Conservation (phyloP, 306 rosid species). For the Quercus variabilis region DNA sequence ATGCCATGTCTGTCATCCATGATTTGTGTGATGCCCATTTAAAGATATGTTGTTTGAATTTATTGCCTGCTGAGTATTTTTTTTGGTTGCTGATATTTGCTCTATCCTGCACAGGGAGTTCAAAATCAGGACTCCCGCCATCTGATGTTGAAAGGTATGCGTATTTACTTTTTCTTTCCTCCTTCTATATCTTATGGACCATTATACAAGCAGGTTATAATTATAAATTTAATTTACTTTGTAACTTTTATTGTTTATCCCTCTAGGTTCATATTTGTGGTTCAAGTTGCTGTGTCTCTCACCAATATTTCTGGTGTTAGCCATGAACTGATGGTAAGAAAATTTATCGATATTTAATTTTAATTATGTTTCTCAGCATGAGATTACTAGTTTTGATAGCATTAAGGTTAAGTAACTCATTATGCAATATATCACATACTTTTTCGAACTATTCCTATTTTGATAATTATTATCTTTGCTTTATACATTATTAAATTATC, state of each 20-base stretch:
- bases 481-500: background rate
- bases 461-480: background rate
- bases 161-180: background rate
- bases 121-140: conserved; percentile 58
- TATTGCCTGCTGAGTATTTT: background rate
- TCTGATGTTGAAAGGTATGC: conserved; percentile 67
- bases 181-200: background rate
- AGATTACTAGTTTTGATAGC: conserved; percentile 11
- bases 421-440: background rate
- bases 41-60: background rate
- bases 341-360: conserved; percentile 4
- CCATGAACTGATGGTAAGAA: conserved; percentile 50
- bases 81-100: conserved; percentile 24
- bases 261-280: conserved; percentile 78
- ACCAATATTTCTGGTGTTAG: conserved; percentile 33
- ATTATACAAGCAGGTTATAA: conserved; percentile 4
- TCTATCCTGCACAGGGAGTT: conserved; percentile 51
- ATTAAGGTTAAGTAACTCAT: background rate
- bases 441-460: background rate
- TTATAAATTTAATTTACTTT: conserved; percentile 15
- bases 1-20: background rate
- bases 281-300: conserved; percentile 66
- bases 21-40: background rate
- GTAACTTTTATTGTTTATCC: conserved; percentile 23
- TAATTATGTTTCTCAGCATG: conserved; percentile 5